Base-by-base conservation (phyloP, 352 stramenopile genomes). In the Blastocystis sp. region DNA sequence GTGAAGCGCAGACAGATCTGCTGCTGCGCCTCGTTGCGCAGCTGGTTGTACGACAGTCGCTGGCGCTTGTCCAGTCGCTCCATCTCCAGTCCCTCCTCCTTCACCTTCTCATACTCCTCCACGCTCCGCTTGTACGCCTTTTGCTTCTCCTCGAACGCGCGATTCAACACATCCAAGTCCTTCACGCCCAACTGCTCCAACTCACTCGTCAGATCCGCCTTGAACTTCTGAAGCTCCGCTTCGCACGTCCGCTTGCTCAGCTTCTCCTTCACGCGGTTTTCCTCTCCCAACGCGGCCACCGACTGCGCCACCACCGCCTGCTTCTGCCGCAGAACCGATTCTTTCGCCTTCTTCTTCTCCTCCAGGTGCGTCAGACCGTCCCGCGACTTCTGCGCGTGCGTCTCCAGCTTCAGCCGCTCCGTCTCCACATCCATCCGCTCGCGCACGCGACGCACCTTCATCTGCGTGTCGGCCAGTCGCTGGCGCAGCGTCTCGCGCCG, bases 201-300 rank as follows among this genome's bases (percentile, higher is more conserved):
- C 48, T 77, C 77, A 21, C 8, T 42, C 9, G 87, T 87, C 0
- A 92, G 54, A 84, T 92, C 90, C 38, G 77, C 53, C 0, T 81
- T 85, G 4, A 92, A 81, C 64, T 87, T 69, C 36, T 85, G 85
- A 1, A 87, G 79, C 24, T 88, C 88, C 2, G n/a, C 42, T 38
- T 90, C 63, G 48, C 88, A 57, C 72, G 88, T 88, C 69, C 91
- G 91, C 11, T 53, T 86, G 40, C 88, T 86, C n/a, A 91, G 73
- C 24, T 89, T 61, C 71, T 90, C 87, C 65, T 89, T 87, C 18
- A 89, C 89, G 29, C 88, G 87, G 32, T 1, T 71, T 24, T 64
- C 48, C 14, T 46, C 24, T 27, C 27, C 24, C 79, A 56, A 42
- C 49, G 18, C 63, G n/a, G 21, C 51, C 48, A 78, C 64, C 42